Conservation (phyloP, 352 stramenopile species). For the Globisporangium paroecandrum region DNA sequence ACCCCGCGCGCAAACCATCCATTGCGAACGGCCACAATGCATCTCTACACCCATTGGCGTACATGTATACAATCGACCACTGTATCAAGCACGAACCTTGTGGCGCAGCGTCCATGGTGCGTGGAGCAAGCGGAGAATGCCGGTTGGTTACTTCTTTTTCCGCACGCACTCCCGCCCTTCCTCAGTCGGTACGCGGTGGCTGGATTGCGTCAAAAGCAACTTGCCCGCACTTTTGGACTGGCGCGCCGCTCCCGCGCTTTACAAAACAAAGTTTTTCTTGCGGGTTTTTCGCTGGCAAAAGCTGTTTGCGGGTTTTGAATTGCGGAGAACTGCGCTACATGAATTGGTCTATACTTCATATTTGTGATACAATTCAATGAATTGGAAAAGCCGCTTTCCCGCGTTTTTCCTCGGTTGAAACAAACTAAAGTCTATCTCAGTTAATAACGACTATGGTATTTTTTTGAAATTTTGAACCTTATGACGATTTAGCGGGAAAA, state of each 20-base stretch:
- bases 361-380: no score
- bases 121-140: background rate
- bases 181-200: background rate
- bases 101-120: slow-evolving; percentile 1
- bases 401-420: no score
- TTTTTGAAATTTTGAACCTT: no score
- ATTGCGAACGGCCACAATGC: background rate
- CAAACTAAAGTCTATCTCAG: no score
- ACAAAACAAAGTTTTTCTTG: background rate
- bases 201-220: background rate
- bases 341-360: no score
- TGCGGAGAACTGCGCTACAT: slow-evolving; percentile 1
- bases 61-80: background rate
- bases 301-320: slow-evolving; percentile 10
- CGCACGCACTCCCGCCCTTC: background rate
- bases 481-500: no score
- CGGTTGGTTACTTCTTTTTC: slow-evolving; percentile 4
- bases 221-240: background rate
- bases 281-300: slow-evolving; percentile 3
- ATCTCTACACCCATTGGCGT: background rate
- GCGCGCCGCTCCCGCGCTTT: background rate
- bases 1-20: background rate
- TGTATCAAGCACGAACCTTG: background rate
- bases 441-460: no score
- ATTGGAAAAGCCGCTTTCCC: no score